Percentiles rank a stretch among this genome's conserved stretches.
These are phyloP conservation scores for Tremellales sp. DNA, from an alignment of 1,284 basidiomycete genomes.

Conservation along the genomic window DNA sequence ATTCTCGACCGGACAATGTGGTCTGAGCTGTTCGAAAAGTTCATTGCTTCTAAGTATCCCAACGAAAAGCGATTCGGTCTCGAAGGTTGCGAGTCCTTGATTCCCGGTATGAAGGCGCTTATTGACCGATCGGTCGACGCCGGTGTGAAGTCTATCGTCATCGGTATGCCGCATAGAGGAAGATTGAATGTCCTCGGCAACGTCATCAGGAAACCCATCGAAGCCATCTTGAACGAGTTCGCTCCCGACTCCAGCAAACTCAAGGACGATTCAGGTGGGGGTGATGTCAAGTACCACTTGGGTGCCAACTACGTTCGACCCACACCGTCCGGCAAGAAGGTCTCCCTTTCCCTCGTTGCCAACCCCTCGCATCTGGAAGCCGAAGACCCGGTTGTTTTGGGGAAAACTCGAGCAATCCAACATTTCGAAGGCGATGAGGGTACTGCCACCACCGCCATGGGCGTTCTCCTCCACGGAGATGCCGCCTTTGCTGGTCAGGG, in stretches of 20 bases:
- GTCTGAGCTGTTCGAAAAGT: slow-evolving; percentile 99
- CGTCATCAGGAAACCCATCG: slow-evolving; percentile 96
- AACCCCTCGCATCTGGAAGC: slow-evolving; percentile 99
- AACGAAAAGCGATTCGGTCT: slow-evolving; percentile 99
- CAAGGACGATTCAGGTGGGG: slow-evolving; percentile 73
- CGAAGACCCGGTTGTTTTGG: slow-evolving; percentile 94
- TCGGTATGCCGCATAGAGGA: slow-evolving; percentile 99
- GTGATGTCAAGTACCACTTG: slow-evolving; percentile 99
- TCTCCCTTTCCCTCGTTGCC: slow-evolving; percentile 93
- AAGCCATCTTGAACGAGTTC: slow-evolving; percentile 98
- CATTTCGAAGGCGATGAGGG: slow-evolving; percentile 86
- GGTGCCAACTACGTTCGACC: slow-evolving; percentile 99
- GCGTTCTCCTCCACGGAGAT: slow-evolving; percentile 93
- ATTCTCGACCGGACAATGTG: slow-evolving; percentile 98
- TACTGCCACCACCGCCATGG: slow-evolving; percentile 78
- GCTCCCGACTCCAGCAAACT: slow-evolving; percentile 60
- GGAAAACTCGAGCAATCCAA: slow-evolving; percentile 95
- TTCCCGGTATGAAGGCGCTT: slow-evolving; percentile 98
- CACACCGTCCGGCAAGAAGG: slow-evolving; percentile 96
- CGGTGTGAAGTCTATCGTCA: slow-evolving; percentile 92
- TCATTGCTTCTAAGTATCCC: slow-evolving; percentile 96
- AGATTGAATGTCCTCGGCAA: slow-evolving; percentile 97
- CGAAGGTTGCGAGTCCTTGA: slow-evolving; percentile 95
- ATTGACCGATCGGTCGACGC: slow-evolving; percentile 97
- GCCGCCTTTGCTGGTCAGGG: slow-evolving; percentile 99